A percentile compares a stretch with the other conserved stretches of the same genome.
phyloP scores from a whole-genome alignment of 768 basidiomycete species.

The Podaxis sp. region DNA sequence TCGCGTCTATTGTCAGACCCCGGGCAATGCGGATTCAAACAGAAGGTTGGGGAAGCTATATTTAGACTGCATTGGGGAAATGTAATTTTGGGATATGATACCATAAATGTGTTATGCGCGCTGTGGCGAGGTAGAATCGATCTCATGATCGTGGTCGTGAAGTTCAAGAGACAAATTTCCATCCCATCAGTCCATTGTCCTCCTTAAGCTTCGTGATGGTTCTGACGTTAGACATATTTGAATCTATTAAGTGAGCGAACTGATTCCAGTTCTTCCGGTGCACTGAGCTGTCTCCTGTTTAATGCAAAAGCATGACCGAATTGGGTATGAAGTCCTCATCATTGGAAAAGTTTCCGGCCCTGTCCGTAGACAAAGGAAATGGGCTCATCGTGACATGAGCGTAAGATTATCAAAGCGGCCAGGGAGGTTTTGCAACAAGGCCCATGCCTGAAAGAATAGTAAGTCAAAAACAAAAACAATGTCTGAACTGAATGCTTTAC shows the following conservation, averaged over 20 bases:
- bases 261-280: neutral
- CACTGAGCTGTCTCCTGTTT: neutral
- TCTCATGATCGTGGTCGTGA: neutral
- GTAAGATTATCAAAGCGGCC: neutral
- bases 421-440: neutral
- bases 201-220: neutral
- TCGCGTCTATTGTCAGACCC: neutral
- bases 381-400: neutral
- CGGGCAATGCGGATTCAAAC: neutral
- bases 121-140: neutral
- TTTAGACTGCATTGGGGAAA: neutral
- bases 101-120: neutral
- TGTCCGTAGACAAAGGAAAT: neutral
- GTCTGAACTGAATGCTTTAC: neutral
- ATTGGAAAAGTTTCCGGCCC: neutral
- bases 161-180: neutral
- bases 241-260: neutral
- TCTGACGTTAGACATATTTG: neutral
- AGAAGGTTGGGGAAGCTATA: neutral
- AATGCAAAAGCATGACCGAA: neutral
- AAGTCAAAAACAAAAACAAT: neutral
- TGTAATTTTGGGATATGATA: neutral
- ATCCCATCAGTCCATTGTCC: neutral
- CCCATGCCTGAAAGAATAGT: neutral
- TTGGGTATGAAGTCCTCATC: neutral